Evolutionary conservation across 805 yeast species (phyloP), one percentile per base, ranked within the genome.

Genomic region (Suhomyces sp.): DNA sequence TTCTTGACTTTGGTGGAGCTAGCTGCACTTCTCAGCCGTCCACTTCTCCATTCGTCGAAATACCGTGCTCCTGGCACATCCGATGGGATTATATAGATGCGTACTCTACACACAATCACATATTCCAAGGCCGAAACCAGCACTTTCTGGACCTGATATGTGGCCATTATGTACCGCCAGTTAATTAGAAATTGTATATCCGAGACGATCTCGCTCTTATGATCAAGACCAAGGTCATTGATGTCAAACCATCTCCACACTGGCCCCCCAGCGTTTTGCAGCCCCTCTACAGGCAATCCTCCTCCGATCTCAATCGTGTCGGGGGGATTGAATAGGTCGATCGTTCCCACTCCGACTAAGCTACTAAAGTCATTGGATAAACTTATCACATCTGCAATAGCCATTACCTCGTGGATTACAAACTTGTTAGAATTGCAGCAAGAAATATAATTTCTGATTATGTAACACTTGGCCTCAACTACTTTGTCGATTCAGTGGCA

Each of bases 191-290:
- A 79, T 4, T 69, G 64, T 22, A 84, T 55, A 46, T 78, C 78
- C 3, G 53, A 44, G 4, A 80, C 44, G 0, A 75, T 24, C 46
- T 60, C 55, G 58, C 15, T 48, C 35, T 3, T 21, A 3, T 29
- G 12, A 6, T n/a, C 15, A 12, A 13, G 31, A 15, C 31, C 31
- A 4, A 73, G 61, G 53, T 59, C 69, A 15, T 80, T 80, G 8
- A 79, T 68, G 54, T 82, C 83, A 13, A 82, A 65, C 88, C 87
- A 83, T 47, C 46, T 58, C 87, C 88, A 84, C 7, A 15, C 12
- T 13, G 8, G 15, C 9, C 17, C 43, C n/a, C 43, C 44, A 9
- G 25, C 44, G 5, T 13, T n/a, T 37, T 37, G 9, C 29, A 7
- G 20, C 29, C 6, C 24, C 15, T 40, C 24, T 19, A 12, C 21